A percentile compares a stretch with the other conserved stretches of the same genome.
Conservation (phyloP, 1,139 yeast species). For the Starmera stellimalicola region DNA sequence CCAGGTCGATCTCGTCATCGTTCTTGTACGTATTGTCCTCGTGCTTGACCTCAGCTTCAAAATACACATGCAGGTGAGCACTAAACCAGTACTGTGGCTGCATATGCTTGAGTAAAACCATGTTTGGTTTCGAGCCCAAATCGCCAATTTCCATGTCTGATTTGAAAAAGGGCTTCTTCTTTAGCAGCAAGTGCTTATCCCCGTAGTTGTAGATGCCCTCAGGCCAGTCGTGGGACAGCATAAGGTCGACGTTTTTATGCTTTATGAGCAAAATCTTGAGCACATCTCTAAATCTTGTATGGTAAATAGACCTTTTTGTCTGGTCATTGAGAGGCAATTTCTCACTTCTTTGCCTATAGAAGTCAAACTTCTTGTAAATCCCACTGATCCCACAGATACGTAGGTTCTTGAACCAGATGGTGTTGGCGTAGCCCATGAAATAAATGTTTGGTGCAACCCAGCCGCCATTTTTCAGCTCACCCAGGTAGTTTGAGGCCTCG, state of each 20-base stretch:
- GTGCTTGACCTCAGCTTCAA: constrained; percentile 44
- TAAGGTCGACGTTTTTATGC: constrained; percentile 36
- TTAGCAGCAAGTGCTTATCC: constrained; percentile 35
- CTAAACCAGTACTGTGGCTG: constrained; percentile 76
- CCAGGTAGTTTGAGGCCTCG: constrained; percentile 73
- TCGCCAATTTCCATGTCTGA: constrained; percentile 48
- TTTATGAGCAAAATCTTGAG: constrained; percentile 39
- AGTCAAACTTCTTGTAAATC: constrained; percentile 50
- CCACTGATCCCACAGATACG: constrained; percentile 82
- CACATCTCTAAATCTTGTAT: constrained; percentile 57
- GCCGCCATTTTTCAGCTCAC: constrained; percentile 78
- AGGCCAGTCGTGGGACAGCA: constrained; percentile 95
- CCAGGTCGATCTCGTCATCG: constrained; percentile 30
- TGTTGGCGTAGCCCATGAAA: constrained; percentile 73
- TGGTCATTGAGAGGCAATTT: constrained; percentile 37
- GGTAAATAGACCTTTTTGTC: constrained; percentile 57
- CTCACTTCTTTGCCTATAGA: constrained; percentile 31
- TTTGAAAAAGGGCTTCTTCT: constrained; percentile 56
- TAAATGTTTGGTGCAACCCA: constrained; percentile 93
- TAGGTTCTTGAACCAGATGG: constrained; percentile 64
- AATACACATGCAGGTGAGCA: constrained; percentile 81
- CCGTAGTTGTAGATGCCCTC: constrained; percentile 67
- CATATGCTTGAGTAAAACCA: constrained; percentile 41
- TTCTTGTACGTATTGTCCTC: constrained; percentile 5
- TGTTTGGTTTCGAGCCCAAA: constrained; percentile 73